These are phyloP conservation scores for Xylaria sp. DNA, from an alignment of 2,329 filamentous ascomycete species.

Conservation along the genomic window DNA sequence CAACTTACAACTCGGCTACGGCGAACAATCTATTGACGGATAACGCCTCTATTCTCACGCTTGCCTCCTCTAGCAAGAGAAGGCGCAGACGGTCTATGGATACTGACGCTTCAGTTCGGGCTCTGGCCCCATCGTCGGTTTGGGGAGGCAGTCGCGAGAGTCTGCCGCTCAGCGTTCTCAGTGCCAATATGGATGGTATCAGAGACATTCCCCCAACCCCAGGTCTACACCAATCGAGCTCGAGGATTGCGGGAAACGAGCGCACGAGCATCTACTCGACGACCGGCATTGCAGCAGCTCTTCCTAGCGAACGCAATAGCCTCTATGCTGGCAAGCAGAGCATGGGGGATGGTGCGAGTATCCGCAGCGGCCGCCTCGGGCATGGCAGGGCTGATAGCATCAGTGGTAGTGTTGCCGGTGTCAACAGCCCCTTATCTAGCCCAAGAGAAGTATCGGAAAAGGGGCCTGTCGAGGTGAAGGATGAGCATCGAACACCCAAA, in stretches of 20 bases:
- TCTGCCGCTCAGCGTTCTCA: slow-evolving; percentile 81
- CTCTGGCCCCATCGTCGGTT: slow-evolving; percentile 82
- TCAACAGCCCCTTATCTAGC: slow-evolving; percentile 72
- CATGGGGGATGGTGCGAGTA: slow-evolving; percentile 76
- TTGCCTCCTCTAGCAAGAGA: slow-evolving; percentile 84
- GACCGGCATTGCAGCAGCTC: slow-evolving; percentile 72
- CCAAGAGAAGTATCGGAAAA: slow-evolving; percentile 58
- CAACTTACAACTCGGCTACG: slow-evolving; percentile 80
- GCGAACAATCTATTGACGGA: slow-evolving; percentile 86
- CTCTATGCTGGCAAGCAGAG: slow-evolving; percentile 73
- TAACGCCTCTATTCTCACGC: slow-evolving; percentile 85
- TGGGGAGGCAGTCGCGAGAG: slow-evolving; percentile 86
- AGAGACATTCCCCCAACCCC: slow-evolving; percentile 58
- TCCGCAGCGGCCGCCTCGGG: slow-evolving; percentile 80
- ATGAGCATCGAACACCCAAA: slow-evolving; percentile 40
- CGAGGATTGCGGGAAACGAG: slow-evolving; percentile 61
- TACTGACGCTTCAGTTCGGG: slow-evolving; percentile 86
- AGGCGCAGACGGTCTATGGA: slow-evolving; percentile 82
- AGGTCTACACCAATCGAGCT: slow-evolving; percentile 64
- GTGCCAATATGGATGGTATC: slow-evolving; percentile 70
- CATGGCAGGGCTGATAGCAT: slow-evolving; percentile 87
- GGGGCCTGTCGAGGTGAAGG: slow-evolving; percentile 47
- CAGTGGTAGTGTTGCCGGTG: slow-evolving; percentile 75
- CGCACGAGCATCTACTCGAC: slow-evolving; percentile 85
- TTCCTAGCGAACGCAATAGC: slow-evolving; percentile 82